Conservation (phyloP, 768 basidiomycete genomes). For the Lentinula detonsa region DNA sequence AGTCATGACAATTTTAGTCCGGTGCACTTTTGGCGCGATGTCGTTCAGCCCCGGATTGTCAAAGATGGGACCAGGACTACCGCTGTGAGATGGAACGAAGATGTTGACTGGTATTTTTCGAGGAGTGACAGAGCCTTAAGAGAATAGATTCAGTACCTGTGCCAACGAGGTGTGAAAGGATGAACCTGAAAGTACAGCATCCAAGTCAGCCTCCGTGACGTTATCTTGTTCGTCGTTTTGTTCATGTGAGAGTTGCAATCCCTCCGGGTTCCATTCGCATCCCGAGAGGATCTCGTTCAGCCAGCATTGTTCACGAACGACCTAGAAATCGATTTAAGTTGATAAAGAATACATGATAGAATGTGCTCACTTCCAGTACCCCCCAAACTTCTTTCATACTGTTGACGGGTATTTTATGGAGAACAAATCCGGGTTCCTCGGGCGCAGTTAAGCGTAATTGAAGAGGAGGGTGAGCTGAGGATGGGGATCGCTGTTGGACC, state of each 20-base stretch:
- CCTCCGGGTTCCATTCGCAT: constrained; percentile 60
- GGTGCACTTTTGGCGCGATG: constrained; percentile 28
- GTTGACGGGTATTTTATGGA: constrained; percentile 66
- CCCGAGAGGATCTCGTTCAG: constrained; percentile 63
- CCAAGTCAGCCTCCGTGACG: constrained; percentile 50
- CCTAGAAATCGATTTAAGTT: constrained; percentile 25
- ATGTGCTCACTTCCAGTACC: constrained; percentile 54
- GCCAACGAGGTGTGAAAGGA: neutral
- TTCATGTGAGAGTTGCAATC: constrained; percentile 20
- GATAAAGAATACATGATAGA: constrained; percentile 1
- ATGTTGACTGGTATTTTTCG: constrained; percentile 71
- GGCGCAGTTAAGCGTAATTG: constrained; percentile 61
- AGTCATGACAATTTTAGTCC: constrained; percentile 57
- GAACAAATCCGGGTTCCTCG: constrained; percentile 69
- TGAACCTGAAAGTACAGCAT: constrained; percentile 58
- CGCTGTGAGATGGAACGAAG: constrained; percentile 42
- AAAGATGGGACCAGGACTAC: constrained; percentile 34
- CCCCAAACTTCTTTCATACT: constrained; percentile 72
- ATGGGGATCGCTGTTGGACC: constrained; percentile 51
- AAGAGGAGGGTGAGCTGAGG: constrained; percentile 61
- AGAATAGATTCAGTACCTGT: neutral
- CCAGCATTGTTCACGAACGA: constrained; percentile 83
- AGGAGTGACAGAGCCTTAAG: constrained; percentile 44
- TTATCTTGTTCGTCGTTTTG: constrained; percentile 24
- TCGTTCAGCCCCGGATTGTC: constrained; percentile 32